Evolutionary conservation across 768 basidiomycete genomes (phyloP), one percentile per base, ranked within the genome.

Genomic region (Calocera cornea): DNA sequence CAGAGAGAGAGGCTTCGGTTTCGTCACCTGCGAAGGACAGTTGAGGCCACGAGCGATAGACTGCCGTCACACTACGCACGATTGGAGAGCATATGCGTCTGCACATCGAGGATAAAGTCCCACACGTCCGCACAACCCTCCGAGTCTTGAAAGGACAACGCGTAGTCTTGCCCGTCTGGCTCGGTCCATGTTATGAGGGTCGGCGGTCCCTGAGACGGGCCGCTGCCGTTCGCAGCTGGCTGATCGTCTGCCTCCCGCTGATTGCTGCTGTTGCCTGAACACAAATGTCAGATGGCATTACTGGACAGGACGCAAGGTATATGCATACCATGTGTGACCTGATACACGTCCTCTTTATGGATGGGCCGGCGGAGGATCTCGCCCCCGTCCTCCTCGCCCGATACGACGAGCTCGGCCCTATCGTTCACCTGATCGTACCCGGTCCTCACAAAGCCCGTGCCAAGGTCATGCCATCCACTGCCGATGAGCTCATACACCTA

Each of bases 181-280:
- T 98, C 95, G 2, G 95, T 98, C 97, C 97, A 99, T 22, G 97
- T 95, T 72, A 99, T 97, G 63, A 99, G 83, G 14, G 97, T 99
- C 14, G 54, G 54, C 31, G 44, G 74, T 97, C 95, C 95, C 77
- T 64, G 63, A 68, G 63, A n/a, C n/a, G n/a, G n/a, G n/a, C 68
- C 41, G 31, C 66, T 47, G 44, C 24, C 44, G 24, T 10, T 38
- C 11, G 66, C 47, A 44, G 65, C 24, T 36, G 22, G 34, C 10
- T 65, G 36, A 22, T 34, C 69, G 38, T 29, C 36, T 27, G n/a
- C 24, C 22, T 60, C 54, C 7, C 54, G 54, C 54, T 27, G 54
- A 70, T 38, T 71, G 68, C 22, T 72, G 47, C 63, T 69, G 67
- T n/a, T 71, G 71, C n/a, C 69, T 31, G 19, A 50, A 64, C 38